Conservation (phyloP, 1,139 yeast genomes). For the Taphrina wiesneri region DNA sequence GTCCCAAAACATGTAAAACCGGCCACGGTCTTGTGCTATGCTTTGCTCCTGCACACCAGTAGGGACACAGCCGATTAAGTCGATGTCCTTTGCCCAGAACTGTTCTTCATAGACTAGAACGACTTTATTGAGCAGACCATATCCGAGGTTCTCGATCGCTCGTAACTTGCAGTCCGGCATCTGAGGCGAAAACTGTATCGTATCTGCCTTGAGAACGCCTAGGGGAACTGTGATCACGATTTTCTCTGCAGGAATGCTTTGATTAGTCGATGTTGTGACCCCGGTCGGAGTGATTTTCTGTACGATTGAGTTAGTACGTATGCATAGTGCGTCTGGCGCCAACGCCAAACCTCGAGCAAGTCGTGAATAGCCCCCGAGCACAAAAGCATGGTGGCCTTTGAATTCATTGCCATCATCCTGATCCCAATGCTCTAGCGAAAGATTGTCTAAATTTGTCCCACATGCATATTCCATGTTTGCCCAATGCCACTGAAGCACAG, state of each 20-base stretch:
- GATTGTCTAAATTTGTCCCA: slow-evolving; percentile 47
- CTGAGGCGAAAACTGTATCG: slow-evolving; percentile 50
- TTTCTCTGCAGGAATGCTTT: slow-evolving; percentile 48
- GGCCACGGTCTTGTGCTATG: slow-evolving; percentile 46
- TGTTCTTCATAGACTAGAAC: slow-evolving; percentile 47
- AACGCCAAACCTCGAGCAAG: slow-evolving; percentile 49
- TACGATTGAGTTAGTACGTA: slow-evolving; percentile 49
- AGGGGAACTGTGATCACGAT: slow-evolving; percentile 50
- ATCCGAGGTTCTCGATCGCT: slow-evolving; percentile 49
- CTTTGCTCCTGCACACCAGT: slow-evolving; percentile 38
- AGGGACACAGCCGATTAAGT: slow-evolving; percentile 46
- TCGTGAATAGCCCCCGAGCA: slow-evolving; percentile 47
- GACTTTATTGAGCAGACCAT: slow-evolving; percentile 50
- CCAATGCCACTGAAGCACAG: slow-evolving; percentile 49
- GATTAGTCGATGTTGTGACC: slow-evolving; percentile 47
- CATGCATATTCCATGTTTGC: slow-evolving; percentile 50
- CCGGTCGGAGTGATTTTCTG: slow-evolving; percentile 47
- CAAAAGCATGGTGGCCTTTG: slow-evolving; percentile 49
- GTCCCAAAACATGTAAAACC: slow-evolving; percentile 50
- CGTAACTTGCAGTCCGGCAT: slow-evolving; percentile 51
- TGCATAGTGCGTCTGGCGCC: slow-evolving; percentile 49
- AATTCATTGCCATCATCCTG: slow-evolving; percentile 51
- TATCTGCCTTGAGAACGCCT: slow-evolving; percentile 49
- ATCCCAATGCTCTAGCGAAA: slow-evolving; percentile 50
- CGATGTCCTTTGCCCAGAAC: slow-evolving; percentile 50